phyloP scores from a whole-genome alignment of 345 rosid species.

The Eucalyptus leucophloia region DNA sequence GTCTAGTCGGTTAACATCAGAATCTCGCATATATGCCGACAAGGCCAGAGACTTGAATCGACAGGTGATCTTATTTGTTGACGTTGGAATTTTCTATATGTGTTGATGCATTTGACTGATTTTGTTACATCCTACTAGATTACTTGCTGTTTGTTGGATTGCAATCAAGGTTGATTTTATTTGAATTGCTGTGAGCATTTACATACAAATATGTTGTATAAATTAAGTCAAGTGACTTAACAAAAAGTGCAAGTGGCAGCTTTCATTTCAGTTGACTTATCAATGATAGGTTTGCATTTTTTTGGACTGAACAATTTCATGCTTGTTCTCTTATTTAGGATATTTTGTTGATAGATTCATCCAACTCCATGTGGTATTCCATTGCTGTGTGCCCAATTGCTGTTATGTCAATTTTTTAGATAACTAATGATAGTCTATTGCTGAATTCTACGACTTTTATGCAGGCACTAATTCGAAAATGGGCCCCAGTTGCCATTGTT shows the following conservation, averaged over 20 bases:
- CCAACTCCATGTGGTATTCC: not conserved
- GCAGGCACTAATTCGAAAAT: slow-evolving; percentile 94
- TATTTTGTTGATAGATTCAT: not conserved
- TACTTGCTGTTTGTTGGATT: not conserved
- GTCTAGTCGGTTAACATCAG: slow-evolving; percentile 93
- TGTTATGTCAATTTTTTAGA: not conserved
- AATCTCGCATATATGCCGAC: slow-evolving; percentile 92
- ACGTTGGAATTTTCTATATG: not conserved
- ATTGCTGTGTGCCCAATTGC: not conserved
- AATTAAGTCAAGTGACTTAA: not conserved
- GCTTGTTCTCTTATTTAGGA: not conserved
- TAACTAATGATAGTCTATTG: not conserved
- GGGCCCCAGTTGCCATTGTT: slow-evolving; percentile 96
- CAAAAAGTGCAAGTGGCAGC: not conserved
- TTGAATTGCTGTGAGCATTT: not conserved
- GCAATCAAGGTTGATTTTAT: not conserved
- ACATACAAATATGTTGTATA: not conserved
- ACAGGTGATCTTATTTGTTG: slow-evolving; percentile 40
- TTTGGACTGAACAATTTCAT: not conserved
- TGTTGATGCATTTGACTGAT: not conserved
- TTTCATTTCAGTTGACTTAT: not conserved
- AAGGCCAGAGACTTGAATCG: slow-evolving; percentile 97
- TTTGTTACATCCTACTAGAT: not conserved
- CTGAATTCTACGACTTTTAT: not conserved
- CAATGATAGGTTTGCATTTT: not conserved